phyloP scores from a whole-genome alignment of 2,329 filamentous ascomycete genomes.

The Polychaeton citri region DNA sequence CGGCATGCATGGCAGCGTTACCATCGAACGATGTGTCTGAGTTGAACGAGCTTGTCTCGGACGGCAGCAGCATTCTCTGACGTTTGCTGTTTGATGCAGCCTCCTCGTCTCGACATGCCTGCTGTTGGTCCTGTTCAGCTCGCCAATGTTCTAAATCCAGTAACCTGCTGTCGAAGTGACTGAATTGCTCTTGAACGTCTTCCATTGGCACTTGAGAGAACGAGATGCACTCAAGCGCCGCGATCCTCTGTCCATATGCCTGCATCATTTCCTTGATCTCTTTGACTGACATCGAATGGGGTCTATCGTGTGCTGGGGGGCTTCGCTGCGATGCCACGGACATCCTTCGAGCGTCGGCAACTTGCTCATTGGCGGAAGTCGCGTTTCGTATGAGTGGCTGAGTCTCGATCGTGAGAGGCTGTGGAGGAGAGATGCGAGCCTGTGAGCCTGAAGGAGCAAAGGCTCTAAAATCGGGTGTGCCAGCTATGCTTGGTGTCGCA shows the following conservation, averaged over 20 bases:
- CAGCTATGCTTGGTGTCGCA: slow-evolving; percentile 31
- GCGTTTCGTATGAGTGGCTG: not conserved
- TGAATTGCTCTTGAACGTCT: slow-evolving; percentile 54
- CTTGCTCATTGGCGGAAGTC: not conserved
- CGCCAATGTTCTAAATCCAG: slow-evolving; percentile 51
- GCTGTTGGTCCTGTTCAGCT: slow-evolving; percentile 10
- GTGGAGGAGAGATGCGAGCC: slow-evolving; percentile 1
- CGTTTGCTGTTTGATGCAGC: slow-evolving; percentile 19
- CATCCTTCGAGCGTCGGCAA: not conserved
- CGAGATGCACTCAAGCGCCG: slow-evolving; percentile 55
- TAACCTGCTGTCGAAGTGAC: slow-evolving; percentile 52
- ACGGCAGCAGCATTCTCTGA: slow-evolving; percentile 16
- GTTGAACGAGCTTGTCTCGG: slow-evolving; percentile 25
- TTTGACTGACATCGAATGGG: slow-evolving; percentile 27
- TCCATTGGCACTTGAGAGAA: slow-evolving; percentile 55
- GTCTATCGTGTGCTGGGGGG: not conserved
- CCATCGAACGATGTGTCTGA: slow-evolving; percentile 24
- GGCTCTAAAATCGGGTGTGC: slow-evolving; percentile 25
- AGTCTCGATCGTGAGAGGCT: not conserved
- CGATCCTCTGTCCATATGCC: slow-evolving; percentile 44
- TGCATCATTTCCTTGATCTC: slow-evolving; percentile 36
- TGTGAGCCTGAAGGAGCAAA: slow-evolving; percentile 3
- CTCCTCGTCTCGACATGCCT: slow-evolving; percentile 26
- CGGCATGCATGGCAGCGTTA: slow-evolving; percentile 21
- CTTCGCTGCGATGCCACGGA: too few relatives aligned